Evolutionary conservation across 108 stramenopile genomes (phyloP), one percentile per base, ranked within the genome.

Genomic region (Cyclotella choctawhatcheeana): DNA sequence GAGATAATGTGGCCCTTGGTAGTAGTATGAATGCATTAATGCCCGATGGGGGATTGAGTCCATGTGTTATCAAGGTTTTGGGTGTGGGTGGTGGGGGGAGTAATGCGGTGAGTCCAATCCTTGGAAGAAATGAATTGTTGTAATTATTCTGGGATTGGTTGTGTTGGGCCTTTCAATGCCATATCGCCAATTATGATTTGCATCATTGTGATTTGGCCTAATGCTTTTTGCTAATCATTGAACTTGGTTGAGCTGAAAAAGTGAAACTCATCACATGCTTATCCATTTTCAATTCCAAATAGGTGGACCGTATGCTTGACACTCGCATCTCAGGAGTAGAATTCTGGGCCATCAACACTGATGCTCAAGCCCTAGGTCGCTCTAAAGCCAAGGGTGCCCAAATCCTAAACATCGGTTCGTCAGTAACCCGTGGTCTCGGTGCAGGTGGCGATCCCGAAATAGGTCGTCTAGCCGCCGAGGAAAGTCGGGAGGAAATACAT

Each of bases 321-420:
- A 86, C 91, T 10, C 85, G 82, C 54, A 85, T 96, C 29, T 77
- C 74, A 7, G 95, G 95, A 32, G 95, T 94, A 17, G 92, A 94
- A 47, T 96, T 94, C 77, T 93, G 93, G 92, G 83, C 90, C 74
- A 85, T 96, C 58, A 96, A 96, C 71, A 96, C 95, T 32, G 95
- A 96, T 64, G 89, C 91, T 0, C 95, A 96, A 79, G 95, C 93
- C 33, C 76, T 93, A 16, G 87, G 82, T 3, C 66, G 85, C 12
- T 79, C 81, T 70, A 82, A 86, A 67, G 88, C 86, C 29, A 64
- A 82, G 67, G 82, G 85, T 4, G 86, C 85, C 29, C 58, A 61
- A 25, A 82, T 87, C 27, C 76, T 88, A n/a, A 91, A 94, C 81
- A 90, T 96, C 70, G 95, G 95, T 13, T 64, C 77, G 4, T 78